Evolutionary conservation across 2,329 filamentous ascomycete species (phyloP), one percentile per base, ranked within the genome.

Genomic region (Berkeleyomyces rouxiae): DNA sequence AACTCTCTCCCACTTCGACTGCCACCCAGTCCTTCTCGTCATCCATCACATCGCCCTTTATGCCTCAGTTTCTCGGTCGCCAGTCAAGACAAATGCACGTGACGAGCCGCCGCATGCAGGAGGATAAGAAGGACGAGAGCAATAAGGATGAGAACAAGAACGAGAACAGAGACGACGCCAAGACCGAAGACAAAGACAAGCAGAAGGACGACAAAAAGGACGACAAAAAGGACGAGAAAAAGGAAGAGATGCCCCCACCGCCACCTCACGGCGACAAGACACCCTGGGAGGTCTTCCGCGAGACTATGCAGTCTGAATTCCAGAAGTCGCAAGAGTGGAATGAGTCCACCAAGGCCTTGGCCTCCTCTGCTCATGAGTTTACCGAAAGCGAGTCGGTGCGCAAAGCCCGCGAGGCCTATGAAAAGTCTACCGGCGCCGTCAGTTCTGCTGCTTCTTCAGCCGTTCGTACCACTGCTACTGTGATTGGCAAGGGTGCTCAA

Each of bases 301-400:
- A 99, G 71, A 99, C 93, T n/a, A 83, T 99, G 75, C 84, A 89
- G 73, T 81, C 80, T 63, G 93, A 99, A 75, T 95, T 99, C 76
- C 90, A 96, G 74, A 88, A 90, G 61, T 97, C 91, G 13, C 96
- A 97, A 72, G 93, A 99, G 73, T 99, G 93, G 93, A 96, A 99
- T 71, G 93, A 99, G 71, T 95, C 90, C 51, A 99, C 92, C 49
- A 97, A 99, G 77, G 89, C 93, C 67, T 82, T 99, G 49, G 88
- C 89, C 16, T 89, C 88, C 58, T 88, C 87, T 4, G 90, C 92
- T 16, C 87, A 96, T 71, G 85, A 96, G 70, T 93, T 99, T 71
- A 86, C 86, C 40, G 92, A 97, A 75, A 96, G 90, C 70, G 91
- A 96, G 71, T 88, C 86, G 16, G 88, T 99, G 13, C 86, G 90